Conservation (phyloP, 305 asterid species). For the Fraxinus angustifolia region DNA sequence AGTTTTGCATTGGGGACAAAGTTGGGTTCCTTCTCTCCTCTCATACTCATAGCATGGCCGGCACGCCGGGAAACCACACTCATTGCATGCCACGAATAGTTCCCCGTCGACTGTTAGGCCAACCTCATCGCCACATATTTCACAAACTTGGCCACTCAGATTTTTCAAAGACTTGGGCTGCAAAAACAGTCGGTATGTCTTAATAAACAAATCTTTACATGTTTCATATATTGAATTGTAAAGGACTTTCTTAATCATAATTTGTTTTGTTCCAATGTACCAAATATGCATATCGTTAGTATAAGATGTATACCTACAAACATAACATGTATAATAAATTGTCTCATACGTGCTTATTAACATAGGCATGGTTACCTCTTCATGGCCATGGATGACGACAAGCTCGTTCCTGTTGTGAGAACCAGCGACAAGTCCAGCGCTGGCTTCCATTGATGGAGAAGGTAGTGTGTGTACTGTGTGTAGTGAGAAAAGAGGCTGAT, state of each 20-base stretch:
- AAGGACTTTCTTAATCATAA: not conserved
- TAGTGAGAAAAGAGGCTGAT: slow-evolving; percentile 25
- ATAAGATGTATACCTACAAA: not conserved
- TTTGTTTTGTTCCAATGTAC: not conserved
- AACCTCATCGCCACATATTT: slow-evolving; percentile 92
- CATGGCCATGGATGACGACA: slow-evolving; percentile 96
- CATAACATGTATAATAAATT: not conserved
- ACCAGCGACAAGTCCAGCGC: slow-evolving; percentile 97
- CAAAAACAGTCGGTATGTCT: slow-evolving; percentile 18
- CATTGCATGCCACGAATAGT: slow-evolving; percentile 91
- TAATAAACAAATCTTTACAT: not conserved
- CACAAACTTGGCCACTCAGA: slow-evolving; percentile 92
- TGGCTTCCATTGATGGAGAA: slow-evolving; percentile 71
- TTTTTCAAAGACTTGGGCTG: slow-evolving; percentile 90
- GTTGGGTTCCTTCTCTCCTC: slow-evolving; percentile 92
- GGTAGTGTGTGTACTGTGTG: slow-evolving; percentile 6
- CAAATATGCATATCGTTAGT: not conserved
- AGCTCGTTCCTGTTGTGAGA: slow-evolving; percentile 98
- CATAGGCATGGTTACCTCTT: slow-evolving; percentile 59
- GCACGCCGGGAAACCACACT: slow-evolving; percentile 95
- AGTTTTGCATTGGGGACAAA: slow-evolving; percentile 94
- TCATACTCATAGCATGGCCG: slow-evolving; percentile 97
- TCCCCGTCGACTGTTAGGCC: slow-evolving; percentile 90
- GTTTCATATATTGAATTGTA: not conserved
- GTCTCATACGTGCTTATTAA: not conserved